Evolutionary conservation across 139 green algal genomes (phyloP).

Genomic region (Ettlia oleoabundans): DNA sequence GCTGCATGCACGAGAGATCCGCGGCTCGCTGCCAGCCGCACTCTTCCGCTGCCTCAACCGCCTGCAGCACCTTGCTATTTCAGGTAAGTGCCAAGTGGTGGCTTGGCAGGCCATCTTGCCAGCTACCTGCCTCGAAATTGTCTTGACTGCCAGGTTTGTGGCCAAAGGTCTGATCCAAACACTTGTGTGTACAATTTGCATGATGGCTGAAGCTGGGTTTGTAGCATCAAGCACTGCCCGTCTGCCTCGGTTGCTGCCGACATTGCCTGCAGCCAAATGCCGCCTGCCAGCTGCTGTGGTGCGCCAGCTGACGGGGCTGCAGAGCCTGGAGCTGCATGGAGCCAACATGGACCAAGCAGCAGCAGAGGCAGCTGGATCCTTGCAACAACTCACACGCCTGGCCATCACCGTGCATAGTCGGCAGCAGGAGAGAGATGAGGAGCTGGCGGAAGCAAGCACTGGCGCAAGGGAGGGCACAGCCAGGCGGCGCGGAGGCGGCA

Average conservation of each 20-base stretch:
- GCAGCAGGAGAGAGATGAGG: not conserved
- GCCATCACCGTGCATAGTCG: conserved; percentile 11
- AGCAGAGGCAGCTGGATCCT: not conserved
- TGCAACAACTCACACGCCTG: conserved; percentile 29
- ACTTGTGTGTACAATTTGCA: no score
- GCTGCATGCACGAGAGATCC: conserved; percentile 30
- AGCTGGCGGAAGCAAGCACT: not conserved
- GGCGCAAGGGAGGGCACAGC: not conserved
- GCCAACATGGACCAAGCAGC: not conserved
- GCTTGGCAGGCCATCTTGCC: no score
- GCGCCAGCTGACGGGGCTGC: conserved; percentile 25
- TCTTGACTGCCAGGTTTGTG: no score
- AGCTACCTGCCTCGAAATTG: no score
- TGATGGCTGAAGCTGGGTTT: no score
- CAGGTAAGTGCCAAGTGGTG: no score
- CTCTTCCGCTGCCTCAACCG: conserved; percentile 28
- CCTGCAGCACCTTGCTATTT: conserved; percentile 33
- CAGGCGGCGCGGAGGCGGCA: not conserved
- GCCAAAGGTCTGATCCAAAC: no score
- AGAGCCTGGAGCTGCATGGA: conserved; percentile 33
- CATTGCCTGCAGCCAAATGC: conserved; percentile 34
- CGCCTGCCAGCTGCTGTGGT: conserved; percentile 20
- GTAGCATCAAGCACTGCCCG: no score
- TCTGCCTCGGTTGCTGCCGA: no score
- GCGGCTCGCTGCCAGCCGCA: conserved; percentile 16